Conservation (phyloP, 345 rosid species). For the Orychophragmus violaceus region DNA sequence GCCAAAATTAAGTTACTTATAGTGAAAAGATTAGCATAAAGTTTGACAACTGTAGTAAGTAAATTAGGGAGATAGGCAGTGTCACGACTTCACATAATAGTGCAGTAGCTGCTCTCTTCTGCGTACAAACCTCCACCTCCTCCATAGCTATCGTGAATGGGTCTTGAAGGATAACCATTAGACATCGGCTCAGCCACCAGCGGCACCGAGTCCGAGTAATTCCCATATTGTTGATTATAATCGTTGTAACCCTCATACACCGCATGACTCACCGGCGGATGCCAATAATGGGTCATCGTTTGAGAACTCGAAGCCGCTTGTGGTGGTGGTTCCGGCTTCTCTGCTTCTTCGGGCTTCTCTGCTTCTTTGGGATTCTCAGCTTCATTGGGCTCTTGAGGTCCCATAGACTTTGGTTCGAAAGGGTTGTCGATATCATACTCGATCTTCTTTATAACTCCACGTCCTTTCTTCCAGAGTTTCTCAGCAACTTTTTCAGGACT, state of each 20-base stretch:
- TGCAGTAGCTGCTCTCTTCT: neutral
- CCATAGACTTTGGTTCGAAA: neutral
- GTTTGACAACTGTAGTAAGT: too few relatives aligned
- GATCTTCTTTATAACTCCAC: constrained; percentile 35
- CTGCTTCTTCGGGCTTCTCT: neutral
- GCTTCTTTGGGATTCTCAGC: neutral
- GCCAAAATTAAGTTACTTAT: too few relatives aligned
- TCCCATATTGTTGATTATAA: neutral
- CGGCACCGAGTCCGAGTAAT: neutral
- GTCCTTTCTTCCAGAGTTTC: constrained; percentile 42
- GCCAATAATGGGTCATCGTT: neutral
- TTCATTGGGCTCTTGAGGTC: too few relatives aligned
- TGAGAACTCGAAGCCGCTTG: neutral
- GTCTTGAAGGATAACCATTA: too few relatives aligned
- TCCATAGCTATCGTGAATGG: constrained; percentile 39
- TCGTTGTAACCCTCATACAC: neutral
- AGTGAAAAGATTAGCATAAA: too few relatives aligned
- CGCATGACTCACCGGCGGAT: neutral
- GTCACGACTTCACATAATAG: neutral
- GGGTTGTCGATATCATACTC: constrained; percentile 17
- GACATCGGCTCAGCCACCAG: too few relatives aligned
- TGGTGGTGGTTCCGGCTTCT: neutral
- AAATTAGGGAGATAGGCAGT: neutral
- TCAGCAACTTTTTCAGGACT: constrained; percentile 40
- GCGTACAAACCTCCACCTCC: neutral